Evolutionary conservation across 352 stramenopile genomes (phyloP), one percentile per base, ranked within the genome.

Genomic region (Lagenidium sp.): DNA sequence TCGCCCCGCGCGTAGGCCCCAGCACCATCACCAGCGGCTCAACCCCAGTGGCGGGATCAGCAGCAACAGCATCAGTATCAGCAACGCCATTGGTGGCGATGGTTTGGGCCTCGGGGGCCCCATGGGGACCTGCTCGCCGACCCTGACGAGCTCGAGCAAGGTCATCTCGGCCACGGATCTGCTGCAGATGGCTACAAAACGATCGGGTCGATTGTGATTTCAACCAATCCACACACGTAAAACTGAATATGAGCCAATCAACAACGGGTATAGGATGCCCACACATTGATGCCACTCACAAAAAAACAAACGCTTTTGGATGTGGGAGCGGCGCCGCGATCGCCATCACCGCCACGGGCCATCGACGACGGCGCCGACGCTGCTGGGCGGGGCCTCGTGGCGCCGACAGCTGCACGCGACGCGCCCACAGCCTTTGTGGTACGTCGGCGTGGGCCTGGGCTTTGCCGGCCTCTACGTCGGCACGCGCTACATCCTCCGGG

Each of bases 401-500:
- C 45, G 36, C 12, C 68, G 68, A 18, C 64, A 75, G 51, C 69
- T 82, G 38, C 71, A 77, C 52, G 60, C 66, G 8, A 80, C 68
- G 30, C 58, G 64, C 28, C 53, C 57, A 10, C 52, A 82, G 53
- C 71, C 68, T 1, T n/a, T 69, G 3, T 84, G 71, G 63, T 73
- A 20, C 38, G 48, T 83, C 2, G 64, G 66, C 4, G 67, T 65
- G 15, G 69, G 64, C 0, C 18, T 68, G 10, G 60, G 62, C 3
- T 81, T 60, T 13, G 57, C 63, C 1, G 69, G 58, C 1, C 51
- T 85, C 23, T 83, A 68, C 36, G 30, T 85, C 1, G 69, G 69
- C 23, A 75, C 69, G 20, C 57, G 65, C 19, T 85, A 82, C 52
- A 53, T 82, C 16, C 25, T 83, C 21, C 72, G 72, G 0, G 68